These are phyloP conservation scores for Aspergillus avenaceus DNA, from an alignment of 495 filamentous ascomycete genomes.

Conservation along the genomic window DNA sequence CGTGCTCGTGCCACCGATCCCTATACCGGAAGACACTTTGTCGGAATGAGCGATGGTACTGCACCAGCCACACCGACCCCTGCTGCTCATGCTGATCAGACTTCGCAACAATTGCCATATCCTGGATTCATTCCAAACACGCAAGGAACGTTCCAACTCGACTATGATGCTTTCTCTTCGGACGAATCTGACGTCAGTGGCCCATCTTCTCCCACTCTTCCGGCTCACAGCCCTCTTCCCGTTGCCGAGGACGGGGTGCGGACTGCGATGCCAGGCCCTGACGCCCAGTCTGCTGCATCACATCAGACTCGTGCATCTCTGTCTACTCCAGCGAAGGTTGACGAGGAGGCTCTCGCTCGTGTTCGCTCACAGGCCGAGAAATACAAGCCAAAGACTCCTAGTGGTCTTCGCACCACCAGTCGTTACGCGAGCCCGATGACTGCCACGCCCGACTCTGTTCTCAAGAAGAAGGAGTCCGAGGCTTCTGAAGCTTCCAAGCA, in stretches of 20 bases:
- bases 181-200: conserved; percentile 17
- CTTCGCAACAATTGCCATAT: conserved; percentile 7
- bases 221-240: conserved; percentile 4
- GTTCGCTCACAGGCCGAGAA: conserved; percentile 36
- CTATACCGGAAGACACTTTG: conserved; percentile 19
- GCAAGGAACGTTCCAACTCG: conserved; percentile 23
- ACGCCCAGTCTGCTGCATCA: conserved; percentile 5
- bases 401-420: conserved; percentile 39
- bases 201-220: conserved; percentile 5
- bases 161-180: conserved; percentile 21
- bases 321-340: conserved; percentile 17
- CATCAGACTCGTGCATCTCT: conserved; percentile 13
- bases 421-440: conserved; percentile 30
- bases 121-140: conserved; percentile 23
- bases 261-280: background rate
- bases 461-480: background rate
- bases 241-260: background rate
- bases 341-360: conserved; percentile 24
- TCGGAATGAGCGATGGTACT: conserved; percentile 13
- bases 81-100: conserved; percentile 1
- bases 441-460: conserved; percentile 13
- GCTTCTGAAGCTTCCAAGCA: background rate
- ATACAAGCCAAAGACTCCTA: conserved; percentile 46
- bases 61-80: conserved; percentile 14
- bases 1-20: conserved; percentile 22